Conservation (phyloP, 768 basidiomycete genomes). For the Xanthoconium stramineum region DNA sequence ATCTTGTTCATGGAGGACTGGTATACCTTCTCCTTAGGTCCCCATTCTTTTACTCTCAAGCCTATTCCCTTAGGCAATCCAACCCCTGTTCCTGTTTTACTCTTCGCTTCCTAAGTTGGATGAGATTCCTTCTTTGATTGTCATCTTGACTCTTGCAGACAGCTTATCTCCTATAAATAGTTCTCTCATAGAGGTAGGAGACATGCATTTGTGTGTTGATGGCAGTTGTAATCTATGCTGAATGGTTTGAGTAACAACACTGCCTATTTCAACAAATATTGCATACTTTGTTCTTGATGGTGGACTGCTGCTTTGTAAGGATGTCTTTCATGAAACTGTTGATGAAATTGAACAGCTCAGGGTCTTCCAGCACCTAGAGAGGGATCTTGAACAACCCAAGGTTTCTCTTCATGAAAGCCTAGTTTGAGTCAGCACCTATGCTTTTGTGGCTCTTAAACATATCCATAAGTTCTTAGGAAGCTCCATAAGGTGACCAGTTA, state of each 20-base stretch:
- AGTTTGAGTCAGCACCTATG: background rate
- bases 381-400: background rate
- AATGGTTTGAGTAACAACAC: background rate
- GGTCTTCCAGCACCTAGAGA: background rate
- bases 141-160: too few relatives aligned
- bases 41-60: too few relatives aligned
- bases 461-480: background rate
- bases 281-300: background rate
- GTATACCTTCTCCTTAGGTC: too few relatives aligned
- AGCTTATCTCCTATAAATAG: too few relatives aligned
- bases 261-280: background rate
- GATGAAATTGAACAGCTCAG: background rate
- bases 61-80: too few relatives aligned
- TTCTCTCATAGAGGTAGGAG: background rate
- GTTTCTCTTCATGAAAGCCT: background rate
- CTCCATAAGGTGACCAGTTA: background rate
- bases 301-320: background rate
- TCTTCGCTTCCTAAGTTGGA: too few relatives aligned
- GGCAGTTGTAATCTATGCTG: background rate
- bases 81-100: too few relatives aligned
- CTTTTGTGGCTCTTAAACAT: background rate
- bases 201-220: background rate
- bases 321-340: too few relatives aligned
- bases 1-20: too few relatives aligned
- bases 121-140: too few relatives aligned